Conservation (phyloP, 495 filamentous ascomycete genomes). For the Evansstolkia leycettana region DNA sequence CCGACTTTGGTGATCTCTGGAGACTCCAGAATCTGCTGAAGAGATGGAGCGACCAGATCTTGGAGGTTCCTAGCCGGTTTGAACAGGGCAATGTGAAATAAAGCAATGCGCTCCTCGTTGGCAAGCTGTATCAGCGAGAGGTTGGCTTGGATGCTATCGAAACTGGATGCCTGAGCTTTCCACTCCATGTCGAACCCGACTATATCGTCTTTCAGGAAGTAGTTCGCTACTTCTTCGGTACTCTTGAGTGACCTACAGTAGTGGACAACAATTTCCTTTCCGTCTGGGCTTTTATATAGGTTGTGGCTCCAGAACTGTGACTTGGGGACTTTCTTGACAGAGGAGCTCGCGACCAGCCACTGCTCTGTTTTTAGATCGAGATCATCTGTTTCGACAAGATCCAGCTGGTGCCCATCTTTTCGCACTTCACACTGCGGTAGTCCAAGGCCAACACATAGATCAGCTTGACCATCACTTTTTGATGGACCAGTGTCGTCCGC, state of each 20-base stretch:
- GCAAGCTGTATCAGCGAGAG: conserved; percentile 73
- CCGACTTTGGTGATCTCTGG: conserved; percentile 62
- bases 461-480: too few species aligned
- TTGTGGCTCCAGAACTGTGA: conserved; percentile 53
- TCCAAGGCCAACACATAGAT: too few species aligned
- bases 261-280: conserved; percentile 48
- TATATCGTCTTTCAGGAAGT: conserved; percentile 57
- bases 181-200: conserved; percentile 86
- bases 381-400: too few species aligned
- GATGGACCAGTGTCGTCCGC: too few species aligned
- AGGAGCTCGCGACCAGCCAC: neutral
- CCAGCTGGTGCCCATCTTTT: too few species aligned
- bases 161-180: conserved; percentile 36
- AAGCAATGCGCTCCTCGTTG: conserved; percentile 60
- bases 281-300: conserved; percentile 42
- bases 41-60: conserved; percentile 53
- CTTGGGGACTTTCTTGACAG: neutral
- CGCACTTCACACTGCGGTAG: too few species aligned
- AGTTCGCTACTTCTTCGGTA: conserved; percentile 51
- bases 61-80: conserved; percentile 25
- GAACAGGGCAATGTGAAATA: conserved; percentile 68
- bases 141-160: conserved; percentile 44
- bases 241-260: conserved; percentile 59
- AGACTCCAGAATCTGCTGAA: conserved; percentile 61
- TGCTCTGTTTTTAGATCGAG: too few species aligned